Evolutionary conservation across 2,329 filamentous ascomycete species (phyloP).

Genomic region (Cladosporium sp.): DNA sequence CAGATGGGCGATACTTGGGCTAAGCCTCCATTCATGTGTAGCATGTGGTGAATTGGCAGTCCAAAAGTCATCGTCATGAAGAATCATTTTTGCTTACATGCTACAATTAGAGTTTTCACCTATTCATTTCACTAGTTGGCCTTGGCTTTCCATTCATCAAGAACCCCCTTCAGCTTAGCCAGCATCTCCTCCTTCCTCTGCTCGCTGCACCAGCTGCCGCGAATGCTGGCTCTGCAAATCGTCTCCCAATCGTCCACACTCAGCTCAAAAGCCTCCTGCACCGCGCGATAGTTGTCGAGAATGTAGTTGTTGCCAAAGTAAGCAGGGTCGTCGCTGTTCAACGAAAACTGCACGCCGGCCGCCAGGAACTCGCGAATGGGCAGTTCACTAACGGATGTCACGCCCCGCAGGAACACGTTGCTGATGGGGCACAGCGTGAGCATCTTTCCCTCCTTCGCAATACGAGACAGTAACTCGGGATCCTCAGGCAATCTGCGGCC

Average conservation of each 20-base stretch:
- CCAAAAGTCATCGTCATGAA: too few relatives aligned
- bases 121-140: not conserved
- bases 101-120: too few relatives aligned
- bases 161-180: conserved; percentile 10
- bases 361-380: conserved; percentile 63
- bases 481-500: conserved; percentile 64
- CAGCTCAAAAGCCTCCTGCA: conserved; percentile 67
- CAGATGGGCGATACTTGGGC: too few relatives aligned
- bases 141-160: not conserved
- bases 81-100: too few relatives aligned
- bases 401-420: conserved; percentile 62
- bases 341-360: conserved; percentile 61
- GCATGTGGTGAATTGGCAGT: too few relatives aligned
- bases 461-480: conserved; percentile 51
- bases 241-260: conserved; percentile 61
- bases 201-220: conserved; percentile 65
- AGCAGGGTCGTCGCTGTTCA: conserved; percentile 71
- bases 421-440: conserved; percentile 70
- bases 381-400: conserved; percentile 50
- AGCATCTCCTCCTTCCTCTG: conserved; percentile 59
- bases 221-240: conserved; percentile 59
- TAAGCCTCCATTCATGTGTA: too few relatives aligned
- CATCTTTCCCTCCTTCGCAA: conserved; percentile 56
- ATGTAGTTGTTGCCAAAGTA: conserved; percentile 71
- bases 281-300: conserved; percentile 68